Evolutionary conservation across 2,329 filamentous ascomycete species (phyloP), one percentile per base, ranked within the genome.

Genomic region (Aureobasidium sp.): DNA sequence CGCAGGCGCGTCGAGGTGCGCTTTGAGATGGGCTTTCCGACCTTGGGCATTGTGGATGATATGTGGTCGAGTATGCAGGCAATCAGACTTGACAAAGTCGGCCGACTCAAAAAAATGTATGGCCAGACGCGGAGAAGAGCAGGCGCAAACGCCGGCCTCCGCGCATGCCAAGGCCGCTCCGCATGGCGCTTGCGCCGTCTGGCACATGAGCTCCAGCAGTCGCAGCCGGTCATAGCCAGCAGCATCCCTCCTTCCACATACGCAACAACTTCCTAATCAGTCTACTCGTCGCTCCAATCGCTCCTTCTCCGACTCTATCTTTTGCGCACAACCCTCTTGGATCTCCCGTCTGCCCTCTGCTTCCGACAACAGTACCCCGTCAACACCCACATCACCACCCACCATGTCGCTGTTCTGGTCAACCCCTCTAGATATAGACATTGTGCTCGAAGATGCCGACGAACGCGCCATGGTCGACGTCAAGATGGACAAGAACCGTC

Each of bases 361-460:
- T 9, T 20, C 42, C 22, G 55, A 58, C 31, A 58, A 9, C 12
- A 11, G 31, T 34, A 9, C 1, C 15, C 15, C 25, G n/a, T 14
- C 31, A 1, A 51, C 17, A 15, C 14, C 57, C 25, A 25, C 34
- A 34, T 36, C 25, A 44, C 25, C 47, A 31, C 29, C 49, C 51
- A 62, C 6, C 39, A 97, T 97, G 94, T 95, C 94, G 69, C 96
- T 96, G 80, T 95, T 96, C 81, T 99, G 97, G 81, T 92, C 92
- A 69, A 97, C 93, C 64, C 94, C 94, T 61, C 90, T 99, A 77
- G 94, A 99, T 78, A 99, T 99, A 79, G 94, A 99, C 80, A 89
- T 99, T 73, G 91, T 97, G 70, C 90, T 99, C 70, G 91, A 97
- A 72, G 91, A 97, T 78, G 87, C 87, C 75, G 94, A 97, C 78